These are phyloP conservation scores for Rasamsonia emersonii DNA, from an alignment of 2,329 filamentous ascomycete genomes.

Conservation along the genomic window DNA sequence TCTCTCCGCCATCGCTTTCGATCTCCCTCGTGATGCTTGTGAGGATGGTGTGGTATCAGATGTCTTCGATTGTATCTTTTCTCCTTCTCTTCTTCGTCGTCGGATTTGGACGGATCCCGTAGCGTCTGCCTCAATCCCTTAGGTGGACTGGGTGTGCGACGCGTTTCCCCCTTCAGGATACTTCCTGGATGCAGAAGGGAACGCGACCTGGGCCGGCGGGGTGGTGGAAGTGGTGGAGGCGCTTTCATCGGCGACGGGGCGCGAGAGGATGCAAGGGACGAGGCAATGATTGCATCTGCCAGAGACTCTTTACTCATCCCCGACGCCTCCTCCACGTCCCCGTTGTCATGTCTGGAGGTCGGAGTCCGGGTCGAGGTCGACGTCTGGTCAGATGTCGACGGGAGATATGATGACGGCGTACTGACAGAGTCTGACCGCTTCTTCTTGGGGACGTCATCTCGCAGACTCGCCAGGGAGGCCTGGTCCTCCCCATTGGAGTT, in stretches of 20 bases:
- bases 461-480: conserved; percentile 10
- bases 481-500: background rate
- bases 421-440: conserved; percentile 4
- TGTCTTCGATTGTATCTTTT: conserved; percentile 23
- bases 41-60: conserved; percentile 36
- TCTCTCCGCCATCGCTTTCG: conserved; percentile 37
- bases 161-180: conserved; percentile 19
- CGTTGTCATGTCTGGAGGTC: conserved; percentile 17
- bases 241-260: conserved; percentile 29
- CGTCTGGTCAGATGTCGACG: conserved; percentile 18
- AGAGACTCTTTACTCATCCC: conserved; percentile 29
- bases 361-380: conserved; percentile 18
- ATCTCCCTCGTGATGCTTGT: conserved; percentile 42
- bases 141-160: conserved; percentile 26
- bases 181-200: conserved; percentile 27
- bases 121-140: conserved; percentile 35
- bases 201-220: conserved; percentile 27
- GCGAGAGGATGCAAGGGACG: conserved; percentile 36
- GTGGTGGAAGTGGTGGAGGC: conserved; percentile 31
- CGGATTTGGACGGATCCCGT: conserved; percentile 27
- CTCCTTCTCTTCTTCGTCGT: conserved; percentile 22
- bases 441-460: background rate
- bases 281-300: conserved; percentile 40
- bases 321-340: conserved; percentile 13
- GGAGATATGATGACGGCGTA: conserved; percentile 9